Evolutionary conservation across 495 filamentous ascomycete genomes (phyloP).

Genomic region (Penicillium pulvis): DNA sequence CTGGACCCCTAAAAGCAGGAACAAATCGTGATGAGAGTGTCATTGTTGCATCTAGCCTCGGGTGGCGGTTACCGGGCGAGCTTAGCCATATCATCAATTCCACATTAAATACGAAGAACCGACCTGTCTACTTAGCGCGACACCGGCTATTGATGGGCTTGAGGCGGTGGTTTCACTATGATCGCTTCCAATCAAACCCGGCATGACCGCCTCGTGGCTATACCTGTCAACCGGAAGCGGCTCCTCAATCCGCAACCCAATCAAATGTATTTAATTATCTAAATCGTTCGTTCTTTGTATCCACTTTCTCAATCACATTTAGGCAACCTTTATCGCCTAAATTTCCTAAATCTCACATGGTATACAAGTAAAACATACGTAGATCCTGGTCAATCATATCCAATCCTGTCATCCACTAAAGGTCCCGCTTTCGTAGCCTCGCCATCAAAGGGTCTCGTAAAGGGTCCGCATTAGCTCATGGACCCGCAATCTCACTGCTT

Average conservation of each 20-base stretch:
- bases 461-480: constrained; percentile 1
- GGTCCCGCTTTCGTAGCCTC: too few species aligned
- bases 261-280: too few species aligned
- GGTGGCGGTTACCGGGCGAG: not conserved
- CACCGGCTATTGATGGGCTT: not conserved
- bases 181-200: not conserved
- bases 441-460: too few species aligned
- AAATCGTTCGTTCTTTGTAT: too few species aligned
- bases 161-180: not conserved
- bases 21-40: not conserved
- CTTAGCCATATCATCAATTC: not conserved
- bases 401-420: not conserved
- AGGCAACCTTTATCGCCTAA: not conserved
- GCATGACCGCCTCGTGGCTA: not conserved
- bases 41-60: not conserved
- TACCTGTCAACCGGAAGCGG: not conserved
- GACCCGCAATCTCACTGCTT: not conserved
- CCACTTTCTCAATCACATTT: not conserved
- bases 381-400: not conserved
- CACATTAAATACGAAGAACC: too few species aligned
- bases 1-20: not conserved
- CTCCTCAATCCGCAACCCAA: too few species aligned
- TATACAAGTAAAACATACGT: not conserved
- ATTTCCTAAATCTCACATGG: not conserved
- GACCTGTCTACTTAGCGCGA: too few species aligned